These are phyloP conservation scores for Camellia lanceoleosa DNA, from an alignment of 148 eudicot species.

Conservation along the genomic window DNA sequence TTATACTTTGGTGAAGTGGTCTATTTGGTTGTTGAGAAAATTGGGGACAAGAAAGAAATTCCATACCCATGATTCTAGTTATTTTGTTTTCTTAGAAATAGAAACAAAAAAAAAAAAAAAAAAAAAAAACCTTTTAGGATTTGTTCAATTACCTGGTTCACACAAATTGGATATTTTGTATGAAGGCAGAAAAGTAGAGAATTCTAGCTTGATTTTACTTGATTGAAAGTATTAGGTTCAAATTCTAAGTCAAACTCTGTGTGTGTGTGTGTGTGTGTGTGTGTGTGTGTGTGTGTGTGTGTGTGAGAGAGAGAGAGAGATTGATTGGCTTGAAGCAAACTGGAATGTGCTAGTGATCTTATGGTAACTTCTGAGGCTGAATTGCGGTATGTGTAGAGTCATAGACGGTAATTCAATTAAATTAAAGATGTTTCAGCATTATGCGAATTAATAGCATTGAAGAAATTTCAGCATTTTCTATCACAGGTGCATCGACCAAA, in stretches of 20 bases:
- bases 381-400: neutral
- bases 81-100: neutral
- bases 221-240: neutral
- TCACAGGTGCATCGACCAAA: neutral
- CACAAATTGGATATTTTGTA: too few relatives aligned
- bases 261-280: too few relatives aligned
- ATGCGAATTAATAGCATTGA: neutral
- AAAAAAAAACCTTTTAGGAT: neutral
- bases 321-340: neutral
- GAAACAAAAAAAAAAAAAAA: neutral
- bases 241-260: neutral
- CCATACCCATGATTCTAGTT: neutral
- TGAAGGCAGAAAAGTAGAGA: neutral
- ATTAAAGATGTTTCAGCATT: neutral
- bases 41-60: neutral
- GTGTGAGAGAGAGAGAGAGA: too few relatives aligned
- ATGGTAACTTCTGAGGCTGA: neutral
- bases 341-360: neutral
- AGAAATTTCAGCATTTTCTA: neutral
- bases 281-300: too few relatives aligned
- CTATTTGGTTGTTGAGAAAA: slow-evolving; percentile 14
- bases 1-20: neutral
- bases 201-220: neutral
- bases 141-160: neutral
- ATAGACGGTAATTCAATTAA: neutral